Percentiles rank a stretch among this genome's conserved stretches.
phyloP scores from a whole-genome alignment of 2,329 filamentous ascomycete genomes.

The Phaeomoniella chlamydospora region DNA sequence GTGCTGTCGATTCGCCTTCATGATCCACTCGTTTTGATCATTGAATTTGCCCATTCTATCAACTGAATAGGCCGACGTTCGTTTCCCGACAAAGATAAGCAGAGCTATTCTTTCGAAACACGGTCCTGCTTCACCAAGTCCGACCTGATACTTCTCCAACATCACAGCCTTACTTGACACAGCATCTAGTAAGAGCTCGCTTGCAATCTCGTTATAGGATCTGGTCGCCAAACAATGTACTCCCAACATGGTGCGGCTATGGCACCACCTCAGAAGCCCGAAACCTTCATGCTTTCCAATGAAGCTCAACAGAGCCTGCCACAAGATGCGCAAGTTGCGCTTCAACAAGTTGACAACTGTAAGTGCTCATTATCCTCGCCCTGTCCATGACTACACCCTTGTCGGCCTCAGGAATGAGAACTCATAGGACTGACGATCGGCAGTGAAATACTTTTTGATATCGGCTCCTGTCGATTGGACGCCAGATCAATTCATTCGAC shows the following conservation, averaged over 20 bases:
- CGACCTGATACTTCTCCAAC: not conserved
- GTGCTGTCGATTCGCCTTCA: too few species aligned
- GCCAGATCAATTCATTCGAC: slow-evolving; percentile 86
- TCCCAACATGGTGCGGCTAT: slow-evolving; percentile 67
- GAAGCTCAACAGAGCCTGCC: slow-evolving; percentile 94
- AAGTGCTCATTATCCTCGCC: slow-evolving; percentile 26
- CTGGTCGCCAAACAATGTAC: slow-evolving; percentile 61
- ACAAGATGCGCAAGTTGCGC: slow-evolving; percentile 88
- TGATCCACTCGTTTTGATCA: not conserved
- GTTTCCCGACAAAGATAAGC: not conserved
- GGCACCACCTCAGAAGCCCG: slow-evolving; percentile 87
- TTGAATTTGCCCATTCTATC: too few species aligned
- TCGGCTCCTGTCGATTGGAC: slow-evolving; percentile 97
- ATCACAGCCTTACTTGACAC: too few species aligned
- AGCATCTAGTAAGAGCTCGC: too few species aligned
- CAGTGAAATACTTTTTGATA: slow-evolving; percentile 99
- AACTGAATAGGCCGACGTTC: not conserved
- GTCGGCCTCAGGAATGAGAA: not conserved
- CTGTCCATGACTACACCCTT: too few species aligned
- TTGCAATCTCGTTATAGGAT: too few species aligned
- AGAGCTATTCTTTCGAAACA: not conserved
- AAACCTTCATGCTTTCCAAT: slow-evolving; percentile 96
- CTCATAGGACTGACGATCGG: too few species aligned
- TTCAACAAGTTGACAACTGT: slow-evolving; percentile 98
- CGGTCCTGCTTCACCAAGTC: not conserved